These are phyloP conservation scores for Kurtzmaniella cleridarum DNA, from an alignment of 805 yeast species.

Conservation along the genomic window DNA sequence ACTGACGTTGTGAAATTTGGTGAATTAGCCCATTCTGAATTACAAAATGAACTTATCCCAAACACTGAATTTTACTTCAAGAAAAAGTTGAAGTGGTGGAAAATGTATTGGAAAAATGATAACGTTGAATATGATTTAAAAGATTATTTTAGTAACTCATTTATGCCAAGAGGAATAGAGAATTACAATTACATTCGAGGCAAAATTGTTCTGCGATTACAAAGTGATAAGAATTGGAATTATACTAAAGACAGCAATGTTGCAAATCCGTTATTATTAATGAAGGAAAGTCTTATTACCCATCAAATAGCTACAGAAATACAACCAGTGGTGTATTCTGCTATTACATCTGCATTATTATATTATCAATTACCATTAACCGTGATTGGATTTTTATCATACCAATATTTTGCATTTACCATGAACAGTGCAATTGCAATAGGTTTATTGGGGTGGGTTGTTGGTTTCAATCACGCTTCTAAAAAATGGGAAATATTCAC, in stretches of 20 bases:
- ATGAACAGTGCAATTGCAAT: slow-evolving; percentile 29
- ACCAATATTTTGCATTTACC: slow-evolving; percentile 28
- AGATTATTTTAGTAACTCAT: slow-evolving; percentile 28
- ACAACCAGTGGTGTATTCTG: slow-evolving; percentile 31
- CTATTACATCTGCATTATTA: slow-evolving; percentile 23
- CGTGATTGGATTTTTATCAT: slow-evolving; percentile 23
- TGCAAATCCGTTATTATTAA: slow-evolving; percentile 23
- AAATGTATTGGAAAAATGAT: slow-evolving; percentile 35
- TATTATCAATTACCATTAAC: slow-evolving; percentile 36
- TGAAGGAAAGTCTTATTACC: slow-evolving; percentile 27
- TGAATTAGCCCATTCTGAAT: slow-evolving; percentile 27
- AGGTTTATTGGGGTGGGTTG: slow-evolving; percentile 31
- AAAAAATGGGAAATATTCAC: slow-evolving; percentile 29
- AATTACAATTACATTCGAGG: slow-evolving; percentile 33
- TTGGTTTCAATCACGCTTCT: slow-evolving; percentile 38
- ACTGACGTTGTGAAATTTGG: slow-evolving; percentile 24
- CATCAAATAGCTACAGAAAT: slow-evolving; percentile 24
- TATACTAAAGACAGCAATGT: slow-evolving; percentile 8
- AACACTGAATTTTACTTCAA: slow-evolving; percentile 23
- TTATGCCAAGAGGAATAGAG: slow-evolving; percentile 36
- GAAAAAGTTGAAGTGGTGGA: slow-evolving; percentile 35
- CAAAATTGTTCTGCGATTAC: slow-evolving; percentile 25
- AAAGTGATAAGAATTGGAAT: slow-evolving; percentile 18
- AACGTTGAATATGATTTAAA: slow-evolving; percentile 39
- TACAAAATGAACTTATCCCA: slow-evolving; percentile 31